A percentile compares a stretch with the other conserved stretches of the same genome.
These are phyloP conservation scores for Paecilomyces fulvus DNA, from an alignment of 2,329 filamentous ascomycete species.

Conservation along the genomic window DNA sequence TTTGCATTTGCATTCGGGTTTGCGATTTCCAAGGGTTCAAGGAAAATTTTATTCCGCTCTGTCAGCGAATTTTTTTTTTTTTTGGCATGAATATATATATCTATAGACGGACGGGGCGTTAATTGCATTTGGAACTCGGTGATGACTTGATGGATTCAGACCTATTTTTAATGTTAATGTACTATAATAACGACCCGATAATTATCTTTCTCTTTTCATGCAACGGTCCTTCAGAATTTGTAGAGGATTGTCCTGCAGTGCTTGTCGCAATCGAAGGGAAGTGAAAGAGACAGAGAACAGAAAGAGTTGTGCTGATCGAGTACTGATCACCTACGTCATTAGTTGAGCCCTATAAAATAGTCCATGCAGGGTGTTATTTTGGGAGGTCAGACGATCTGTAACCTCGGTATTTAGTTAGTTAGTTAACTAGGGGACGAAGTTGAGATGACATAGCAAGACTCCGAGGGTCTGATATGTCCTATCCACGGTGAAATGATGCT, in stretches of 20 bases:
- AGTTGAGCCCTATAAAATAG: too few species aligned
- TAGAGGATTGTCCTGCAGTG: not conserved
- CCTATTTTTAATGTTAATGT: not conserved
- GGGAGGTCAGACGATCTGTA: too few species aligned
- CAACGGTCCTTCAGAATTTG: not conserved
- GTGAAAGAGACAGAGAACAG: not conserved
- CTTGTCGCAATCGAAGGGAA: not conserved
- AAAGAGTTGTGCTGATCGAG: not conserved
- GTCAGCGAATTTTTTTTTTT: not conserved
- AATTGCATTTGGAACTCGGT: not conserved
- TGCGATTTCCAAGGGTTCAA: not conserved
- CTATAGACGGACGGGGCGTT: not conserved
- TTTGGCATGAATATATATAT: not conserved
- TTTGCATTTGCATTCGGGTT: not conserved
- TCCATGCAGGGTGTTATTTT: too few species aligned
- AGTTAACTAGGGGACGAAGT: too few species aligned
- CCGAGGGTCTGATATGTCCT: too few species aligned
- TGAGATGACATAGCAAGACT: too few species aligned
- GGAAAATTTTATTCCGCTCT: not conserved
- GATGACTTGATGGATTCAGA: not conserved
- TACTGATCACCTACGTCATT: not conserved
- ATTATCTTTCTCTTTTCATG: not conserved
- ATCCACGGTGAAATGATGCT: too few species aligned
- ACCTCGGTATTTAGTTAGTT: too few species aligned
- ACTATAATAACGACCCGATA: not conserved